These are phyloP conservation scores for Salix arbutifolia DNA, from an alignment of 345 rosid genomes.

Conservation along the genomic window DNA sequence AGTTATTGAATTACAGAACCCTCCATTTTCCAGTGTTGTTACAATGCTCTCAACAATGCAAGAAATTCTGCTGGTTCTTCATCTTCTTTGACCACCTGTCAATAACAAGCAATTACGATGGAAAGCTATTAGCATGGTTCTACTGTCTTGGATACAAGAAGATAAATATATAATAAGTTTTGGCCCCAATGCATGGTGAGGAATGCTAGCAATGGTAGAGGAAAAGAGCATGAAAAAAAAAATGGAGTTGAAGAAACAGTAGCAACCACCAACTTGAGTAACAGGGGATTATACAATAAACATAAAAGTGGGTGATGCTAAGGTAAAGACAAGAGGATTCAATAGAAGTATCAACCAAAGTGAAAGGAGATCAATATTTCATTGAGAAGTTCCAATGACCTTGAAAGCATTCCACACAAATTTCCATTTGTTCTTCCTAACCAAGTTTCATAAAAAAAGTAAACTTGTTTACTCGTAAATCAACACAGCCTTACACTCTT, in stretches of 20 bases:
- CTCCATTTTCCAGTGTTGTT: conserved; percentile 25
- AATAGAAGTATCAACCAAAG: background rate
- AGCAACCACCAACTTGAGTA: background rate
- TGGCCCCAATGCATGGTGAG: background rate
- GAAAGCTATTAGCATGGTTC: conserved; percentile 3
- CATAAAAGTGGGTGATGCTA: background rate
- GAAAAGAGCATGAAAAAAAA: background rate
- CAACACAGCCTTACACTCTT: background rate
- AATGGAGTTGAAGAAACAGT: background rate
- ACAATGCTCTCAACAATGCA: conserved; percentile 45
- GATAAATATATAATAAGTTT: background rate
- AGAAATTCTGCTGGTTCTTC: conserved; percentile 75
- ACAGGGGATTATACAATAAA: background rate
- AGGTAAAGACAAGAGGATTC: background rate
- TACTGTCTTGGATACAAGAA: background rate
- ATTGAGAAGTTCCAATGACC: background rate
- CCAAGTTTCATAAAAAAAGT: background rate
- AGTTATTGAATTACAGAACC: conserved; percentile 19
- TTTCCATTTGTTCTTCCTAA: background rate
- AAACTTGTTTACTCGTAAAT: background rate
- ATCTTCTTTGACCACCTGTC: conserved; percentile 72
- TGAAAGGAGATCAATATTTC: background rate
- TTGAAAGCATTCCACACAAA: background rate
- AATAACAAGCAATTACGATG: conserved; percentile 8
- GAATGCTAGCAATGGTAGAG: background rate